Conservation (phyloP, 1,284 basidiomycete genomes). For the Agaricales sp. region DNA sequence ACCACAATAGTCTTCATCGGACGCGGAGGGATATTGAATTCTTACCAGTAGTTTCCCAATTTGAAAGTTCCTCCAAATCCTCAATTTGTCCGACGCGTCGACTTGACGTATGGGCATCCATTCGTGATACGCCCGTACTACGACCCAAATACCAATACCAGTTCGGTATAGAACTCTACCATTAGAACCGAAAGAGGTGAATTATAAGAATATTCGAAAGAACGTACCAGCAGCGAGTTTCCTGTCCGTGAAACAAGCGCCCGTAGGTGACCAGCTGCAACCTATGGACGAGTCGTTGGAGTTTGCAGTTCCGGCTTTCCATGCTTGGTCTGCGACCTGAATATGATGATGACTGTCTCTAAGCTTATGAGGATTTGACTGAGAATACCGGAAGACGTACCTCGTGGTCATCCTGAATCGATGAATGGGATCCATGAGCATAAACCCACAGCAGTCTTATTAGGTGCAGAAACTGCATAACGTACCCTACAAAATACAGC, state of each 20-base stretch:
- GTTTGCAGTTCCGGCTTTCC: slow-evolving; percentile 55
- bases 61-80: slow-evolving; percentile 62
- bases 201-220: neutral
- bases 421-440: neutral
- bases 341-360: slow-evolving; percentile 1
- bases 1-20: too few relatives aligned
- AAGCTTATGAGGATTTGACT: neutral
- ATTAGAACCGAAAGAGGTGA: neutral
- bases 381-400: slow-evolving; percentile 13
- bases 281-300: slow-evolving; percentile 49
- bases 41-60: slow-evolving; percentile 43
- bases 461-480: neutral
- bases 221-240: slow-evolving; percentile 46
- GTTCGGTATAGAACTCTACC: neutral
- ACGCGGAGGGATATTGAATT: neutral
- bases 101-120: slow-evolving; percentile 66
- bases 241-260: slow-evolving; percentile 51
- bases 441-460: slow-evolving; percentile 3
- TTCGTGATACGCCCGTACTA: slow-evolving; percentile 45
- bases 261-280: slow-evolving; percentile 44
- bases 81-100: slow-evolving; percentile 44
- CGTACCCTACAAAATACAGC: slow-evolving; percentile 8
- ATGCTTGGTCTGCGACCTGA: slow-evolving; percentile 50
- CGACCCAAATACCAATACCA: too few relatives aligned
- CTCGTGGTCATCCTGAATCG: slow-evolving; percentile 46